Evolutionary conservation across 2,329 filamentous ascomycete genomes (phyloP), one percentile per base, ranked within the genome.

Genomic region (Calonectria montana): DNA sequence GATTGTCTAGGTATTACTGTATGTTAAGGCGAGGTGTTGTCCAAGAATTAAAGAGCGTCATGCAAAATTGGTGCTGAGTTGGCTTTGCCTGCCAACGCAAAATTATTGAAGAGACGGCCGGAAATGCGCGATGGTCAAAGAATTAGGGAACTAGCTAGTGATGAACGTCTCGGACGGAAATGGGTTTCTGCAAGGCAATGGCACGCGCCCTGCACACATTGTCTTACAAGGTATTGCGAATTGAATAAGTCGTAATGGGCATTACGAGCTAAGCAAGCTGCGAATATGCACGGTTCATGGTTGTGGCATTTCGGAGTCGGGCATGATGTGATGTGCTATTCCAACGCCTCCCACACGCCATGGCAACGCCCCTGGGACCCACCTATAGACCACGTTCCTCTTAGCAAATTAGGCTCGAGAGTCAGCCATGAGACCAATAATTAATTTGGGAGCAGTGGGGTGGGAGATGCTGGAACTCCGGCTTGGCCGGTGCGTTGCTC

Each of bases 181-280:
- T 55, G 63, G 62, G 47, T 31, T 57, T 41, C 47, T 35, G 31
- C 31, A 37, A 41, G 47, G 41, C 31, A 35, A 21, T n/a, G 31
- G 63, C 47, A 23, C 15, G 45, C 35, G 45, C 45, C 63, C 16
- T 47, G 37, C 37, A 29, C 31, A 61, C 39, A 31, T 23, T 21
- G 37, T 59, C 53, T 67, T 59, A 39, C 65, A 67, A 59, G 65
- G 50, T 47, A 59, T 37, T 61, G 65, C 27, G 53, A 67, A 67
- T 67, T 67, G 65, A 43, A 59, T 67, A 67, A 67, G 50, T 43
- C 41, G 53, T 59, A 67, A 67, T 47, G 50, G 48, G 50, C 37
- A 67, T 67, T 67, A 67, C 53, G 65, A 59, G 65, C 65, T 59
- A 67, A 43, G 12, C 65, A 47, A 35, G 5, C 31, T 67, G 15